Evolutionary conservation across 2,329 filamentous ascomycete species (phyloP), one percentile per base, ranked within the genome.

Genomic region (Fusarium sp.): DNA sequence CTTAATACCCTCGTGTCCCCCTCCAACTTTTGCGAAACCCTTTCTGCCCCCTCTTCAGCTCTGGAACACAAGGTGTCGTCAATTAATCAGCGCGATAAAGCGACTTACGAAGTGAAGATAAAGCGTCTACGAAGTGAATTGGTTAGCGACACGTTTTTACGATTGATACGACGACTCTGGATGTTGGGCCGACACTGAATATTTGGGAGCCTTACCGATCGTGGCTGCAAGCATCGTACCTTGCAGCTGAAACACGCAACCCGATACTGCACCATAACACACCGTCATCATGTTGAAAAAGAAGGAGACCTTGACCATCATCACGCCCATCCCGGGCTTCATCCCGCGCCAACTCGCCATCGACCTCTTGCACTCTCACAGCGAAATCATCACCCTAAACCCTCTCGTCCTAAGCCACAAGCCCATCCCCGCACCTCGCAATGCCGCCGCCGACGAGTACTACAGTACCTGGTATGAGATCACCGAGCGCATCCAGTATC

Each of bases 401-500:
- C 90, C 90, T 6, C 86, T 92, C 52, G 90, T 92, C 29, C 85
- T 91, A 63, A 82, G 82, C 40, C 86, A 90, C 81, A 87, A 87
- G 69, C 81, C 88, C 63, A 90, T 92, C 77, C 83, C 88, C 56
- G 89, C 90, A 3, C 90, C 90, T 29, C 89, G 89, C 80, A 84
- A 90, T 79, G 90, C 90, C 69, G 85, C 88, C 59, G 82, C 88
- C 70, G 90, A 92, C 79, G 90, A 92, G 79, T 92, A 86, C 80
- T 92, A 91, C 79, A 88, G 88, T 67, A 91, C 90, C 30, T 92
- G 90, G 90, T 92, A 92, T 78, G 89, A 92, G 79, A 92, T 92
- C 75, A 86, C 82, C 61, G 86, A 92, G 83, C 86, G 89, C 74
- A 90, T 92, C 64, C 90, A 91, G 76, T 88, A 89, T 72, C 81